A percentile compares a stretch with the other conserved stretches of the same genome.
Evolutionary conservation across 495 filamentous ascomycete genomes (phyloP).

Genomic region (Cetradonia linearis): DNA sequence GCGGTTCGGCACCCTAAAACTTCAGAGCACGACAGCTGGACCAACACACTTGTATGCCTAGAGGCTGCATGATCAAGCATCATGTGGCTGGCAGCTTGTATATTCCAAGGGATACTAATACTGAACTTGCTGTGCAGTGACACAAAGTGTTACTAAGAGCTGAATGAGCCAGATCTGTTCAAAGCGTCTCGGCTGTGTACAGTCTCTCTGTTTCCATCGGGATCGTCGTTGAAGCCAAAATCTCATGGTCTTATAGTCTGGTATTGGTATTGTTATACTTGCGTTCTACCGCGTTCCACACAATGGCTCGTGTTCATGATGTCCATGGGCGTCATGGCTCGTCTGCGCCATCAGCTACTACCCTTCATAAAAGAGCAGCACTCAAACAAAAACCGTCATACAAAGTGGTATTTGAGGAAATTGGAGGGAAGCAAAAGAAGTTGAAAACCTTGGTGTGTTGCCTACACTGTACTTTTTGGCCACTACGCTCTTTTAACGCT

Average conservation of each 20-base stretch:
- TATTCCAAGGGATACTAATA: neutral
- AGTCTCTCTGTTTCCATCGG: neutral
- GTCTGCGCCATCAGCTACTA: slow-evolving; percentile 17
- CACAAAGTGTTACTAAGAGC: neutral
- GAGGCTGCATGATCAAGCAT: neutral
- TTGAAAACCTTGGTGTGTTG: slow-evolving; percentile 46
- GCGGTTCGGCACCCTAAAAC: neutral
- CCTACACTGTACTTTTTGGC: neutral
- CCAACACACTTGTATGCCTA: neutral
- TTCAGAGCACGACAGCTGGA: neutral
- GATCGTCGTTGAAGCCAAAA: neutral
- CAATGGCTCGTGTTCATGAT: slow-evolving; percentile 17
- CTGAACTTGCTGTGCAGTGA: neutral
- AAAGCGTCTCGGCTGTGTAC: neutral
- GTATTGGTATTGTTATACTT: neutral
- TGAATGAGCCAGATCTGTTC: neutral
- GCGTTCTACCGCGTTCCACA: neutral
- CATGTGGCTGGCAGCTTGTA: neutral
- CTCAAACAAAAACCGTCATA: slow-evolving; percentile 38
- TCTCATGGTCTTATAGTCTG: neutral
- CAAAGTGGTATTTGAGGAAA: slow-evolving; percentile 48
- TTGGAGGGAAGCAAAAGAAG: slow-evolving; percentile 52
- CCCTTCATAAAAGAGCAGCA: slow-evolving; percentile 17
- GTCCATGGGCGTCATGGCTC: slow-evolving; percentile 20
- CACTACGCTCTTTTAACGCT: neutral